phyloP scores from a whole-genome alignment of 2,329 filamentous ascomycete species.

The Calonectria ilicicola region DNA sequence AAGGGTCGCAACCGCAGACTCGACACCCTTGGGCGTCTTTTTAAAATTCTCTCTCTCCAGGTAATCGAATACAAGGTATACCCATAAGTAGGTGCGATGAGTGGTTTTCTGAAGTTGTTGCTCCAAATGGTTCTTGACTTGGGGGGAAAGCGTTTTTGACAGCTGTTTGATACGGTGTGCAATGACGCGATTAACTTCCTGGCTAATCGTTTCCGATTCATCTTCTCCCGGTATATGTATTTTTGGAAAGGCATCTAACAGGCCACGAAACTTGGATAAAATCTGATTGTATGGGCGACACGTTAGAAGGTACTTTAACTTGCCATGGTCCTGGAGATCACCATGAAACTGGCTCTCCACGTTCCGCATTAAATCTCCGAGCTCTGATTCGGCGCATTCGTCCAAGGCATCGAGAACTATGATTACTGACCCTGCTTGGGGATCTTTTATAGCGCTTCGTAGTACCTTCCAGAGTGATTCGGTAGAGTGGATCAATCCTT shows the following conservation, averaged over 20 bases:
- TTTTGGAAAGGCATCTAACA: slow-evolving; percentile 38
- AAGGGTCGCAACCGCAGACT: slow-evolving; percentile 35
- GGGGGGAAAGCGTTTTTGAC: neutral
- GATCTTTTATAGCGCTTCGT: slow-evolving; percentile 26
- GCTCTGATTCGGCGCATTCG: slow-evolving; percentile 46
- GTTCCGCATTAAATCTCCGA: slow-evolving; percentile 44
- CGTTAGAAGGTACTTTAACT: slow-evolving; percentile 51
- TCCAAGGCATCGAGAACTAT: slow-evolving; percentile 56
- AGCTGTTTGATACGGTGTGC: slow-evolving; percentile 39
- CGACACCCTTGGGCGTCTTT: slow-evolving; percentile 33
- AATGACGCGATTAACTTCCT: slow-evolving; percentile 53
- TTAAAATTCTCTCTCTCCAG: slow-evolving; percentile 41
- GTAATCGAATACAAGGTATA: slow-evolving; percentile 50
- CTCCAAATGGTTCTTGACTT: neutral
- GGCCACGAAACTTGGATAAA: slow-evolving; percentile 35
- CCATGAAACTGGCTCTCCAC: slow-evolving; percentile 1
- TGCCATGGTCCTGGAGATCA: neutral
- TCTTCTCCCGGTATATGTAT: slow-evolving; percentile 52
- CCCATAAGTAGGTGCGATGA: slow-evolving; percentile 54
- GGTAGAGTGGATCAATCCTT: slow-evolving; percentile 35
- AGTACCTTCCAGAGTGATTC: slow-evolving; percentile 50
- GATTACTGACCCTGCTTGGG: slow-evolving; percentile 41
- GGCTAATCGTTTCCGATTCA: slow-evolving; percentile 48
- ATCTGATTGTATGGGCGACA: slow-evolving; percentile 50
- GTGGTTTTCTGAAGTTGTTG: slow-evolving; percentile 24